Percentiles rank a stretch among this genome's conserved stretches.
phyloP scores from a whole-genome alignment of 208 protist genomes.

The Leishmania braziliensis region DNA sequence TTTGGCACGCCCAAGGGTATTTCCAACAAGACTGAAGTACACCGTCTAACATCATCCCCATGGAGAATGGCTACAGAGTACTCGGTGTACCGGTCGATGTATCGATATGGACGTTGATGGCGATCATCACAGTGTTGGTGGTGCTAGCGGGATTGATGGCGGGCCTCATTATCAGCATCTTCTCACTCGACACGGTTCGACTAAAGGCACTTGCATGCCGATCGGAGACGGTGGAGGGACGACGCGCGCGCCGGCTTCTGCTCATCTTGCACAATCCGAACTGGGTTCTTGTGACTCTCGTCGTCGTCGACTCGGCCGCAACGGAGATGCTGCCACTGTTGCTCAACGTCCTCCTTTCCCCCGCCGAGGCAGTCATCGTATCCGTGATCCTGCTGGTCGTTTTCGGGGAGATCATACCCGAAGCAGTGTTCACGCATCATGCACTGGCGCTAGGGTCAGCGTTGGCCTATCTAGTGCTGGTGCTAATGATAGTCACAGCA shows the following conservation, averaged over 20 bases:
- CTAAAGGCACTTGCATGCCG: constrained; percentile 37
- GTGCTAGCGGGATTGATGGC: constrained; percentile 59
- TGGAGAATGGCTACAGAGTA: constrained; percentile 35
- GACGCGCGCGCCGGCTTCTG: constrained; percentile 44
- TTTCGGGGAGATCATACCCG: constrained; percentile 80
- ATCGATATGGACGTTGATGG: constrained; percentile 29
- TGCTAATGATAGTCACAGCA: constrained; percentile 61
- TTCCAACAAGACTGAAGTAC: background rate
- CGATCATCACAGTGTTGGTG: constrained; percentile 46
- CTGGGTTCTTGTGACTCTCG: constrained; percentile 74
- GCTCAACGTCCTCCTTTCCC: constrained; percentile 61
- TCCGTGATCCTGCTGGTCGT: constrained; percentile 65
- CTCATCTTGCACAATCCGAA: constrained; percentile 57
- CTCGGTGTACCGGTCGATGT: constrained; percentile 55
- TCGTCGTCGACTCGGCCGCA: constrained; percentile 56
- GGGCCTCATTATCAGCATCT: constrained; percentile 70
- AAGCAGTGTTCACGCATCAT: constrained; percentile 73
- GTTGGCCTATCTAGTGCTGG: constrained; percentile 49
- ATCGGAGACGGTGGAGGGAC: constrained; percentile 44
- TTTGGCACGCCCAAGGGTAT: background rate
- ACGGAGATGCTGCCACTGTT: constrained; percentile 77
- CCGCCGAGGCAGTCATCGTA: constrained; percentile 47
- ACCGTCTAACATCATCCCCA: background rate
- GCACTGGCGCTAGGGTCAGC: constrained; percentile 47
- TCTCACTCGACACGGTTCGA: constrained; percentile 67